Evolutionary conservation across 257 asterid genomes (phyloP).

Genomic region (Solanum pimpinellifolium): DNA sequence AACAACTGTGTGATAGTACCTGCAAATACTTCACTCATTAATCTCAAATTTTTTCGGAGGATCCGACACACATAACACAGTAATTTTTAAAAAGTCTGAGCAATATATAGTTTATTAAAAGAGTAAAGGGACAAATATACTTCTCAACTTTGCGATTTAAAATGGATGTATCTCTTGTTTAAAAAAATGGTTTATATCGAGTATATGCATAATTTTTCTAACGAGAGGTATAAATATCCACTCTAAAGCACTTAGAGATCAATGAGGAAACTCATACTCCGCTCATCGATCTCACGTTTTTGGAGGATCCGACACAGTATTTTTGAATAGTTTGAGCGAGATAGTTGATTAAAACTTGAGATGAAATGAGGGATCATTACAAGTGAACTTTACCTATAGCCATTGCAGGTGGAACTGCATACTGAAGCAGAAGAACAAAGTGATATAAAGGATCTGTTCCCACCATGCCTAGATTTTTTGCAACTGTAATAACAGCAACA

Average conservation of each 20-base stretch:
- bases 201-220: neutral
- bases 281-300: neutral
- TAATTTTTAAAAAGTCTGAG: neutral
- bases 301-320: neutral
- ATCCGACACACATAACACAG: neutral
- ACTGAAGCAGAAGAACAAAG: conserved; percentile 14
- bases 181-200: too few relatives aligned
- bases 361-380: neutral
- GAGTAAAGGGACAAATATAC: too few relatives aligned
- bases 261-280: neutral
- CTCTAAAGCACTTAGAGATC: neutral
- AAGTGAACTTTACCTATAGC: conserved; percentile 4
- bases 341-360: neutral
- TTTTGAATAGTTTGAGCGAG: neutral
- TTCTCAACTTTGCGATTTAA: too few relatives aligned
- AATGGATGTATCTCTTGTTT: too few relatives aligned
- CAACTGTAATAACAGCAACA: neutral
- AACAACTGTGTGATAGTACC: conserved; percentile 19
- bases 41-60: neutral
- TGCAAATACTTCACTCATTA: neutral
- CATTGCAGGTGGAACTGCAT: conserved; percentile 14
- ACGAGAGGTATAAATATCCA: neutral
- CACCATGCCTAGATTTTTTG: conserved; percentile 3
- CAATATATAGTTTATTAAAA: too few relatives aligned
- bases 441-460: conserved; percentile 15